Percentiles rank a stretch among this genome's conserved stretches.
Conservation (phyloP, 192 early-diverging fungal genomes). For the Mortierella antarctica region DNA sequence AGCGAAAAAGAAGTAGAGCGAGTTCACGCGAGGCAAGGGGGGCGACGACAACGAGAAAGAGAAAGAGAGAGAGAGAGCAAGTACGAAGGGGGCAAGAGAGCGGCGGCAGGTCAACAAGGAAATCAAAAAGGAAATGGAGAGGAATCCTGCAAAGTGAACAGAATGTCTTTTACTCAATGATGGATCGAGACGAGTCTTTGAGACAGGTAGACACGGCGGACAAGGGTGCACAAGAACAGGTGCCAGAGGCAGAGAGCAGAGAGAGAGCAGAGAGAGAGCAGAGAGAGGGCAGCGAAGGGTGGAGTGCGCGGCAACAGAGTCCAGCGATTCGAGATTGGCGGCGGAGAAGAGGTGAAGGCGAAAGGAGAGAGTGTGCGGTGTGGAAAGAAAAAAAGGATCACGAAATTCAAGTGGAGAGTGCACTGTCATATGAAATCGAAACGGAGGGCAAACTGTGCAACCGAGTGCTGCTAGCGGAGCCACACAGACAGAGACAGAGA, state of each 20-base stretch:
- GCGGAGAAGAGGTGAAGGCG: neutral
- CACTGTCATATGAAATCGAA: neutral
- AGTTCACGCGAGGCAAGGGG: neutral
- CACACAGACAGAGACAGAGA: too few relatives aligned
- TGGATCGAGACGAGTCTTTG: too few relatives aligned
- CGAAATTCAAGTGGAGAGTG: neutral
- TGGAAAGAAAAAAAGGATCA: neutral
- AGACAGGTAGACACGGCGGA: neutral
- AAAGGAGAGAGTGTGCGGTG: neutral
- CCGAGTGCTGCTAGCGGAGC: too few relatives aligned
- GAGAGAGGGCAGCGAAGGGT: neutral
- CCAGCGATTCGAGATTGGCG: neutral
- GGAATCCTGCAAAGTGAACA: constrained; percentile 39
- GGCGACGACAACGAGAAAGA: neutral
- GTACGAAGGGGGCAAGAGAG: neutral
- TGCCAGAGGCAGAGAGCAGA: neutral
- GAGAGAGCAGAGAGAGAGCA: neutral
- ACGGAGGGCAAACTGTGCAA: too few relatives aligned
- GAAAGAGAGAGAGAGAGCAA: neutral
- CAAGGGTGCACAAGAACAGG: neutral
- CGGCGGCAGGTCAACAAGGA: neutral
- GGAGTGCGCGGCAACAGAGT: neutral
- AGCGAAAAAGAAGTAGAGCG: neutral
- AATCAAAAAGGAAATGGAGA: neutral
- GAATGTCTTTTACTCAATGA: neutral